Percentiles rank a stretch among this genome's conserved stretches.
Conservation (phyloP, 2,329 filamentous ascomycete species). For the Microdochium trichocladiopsis region DNA sequence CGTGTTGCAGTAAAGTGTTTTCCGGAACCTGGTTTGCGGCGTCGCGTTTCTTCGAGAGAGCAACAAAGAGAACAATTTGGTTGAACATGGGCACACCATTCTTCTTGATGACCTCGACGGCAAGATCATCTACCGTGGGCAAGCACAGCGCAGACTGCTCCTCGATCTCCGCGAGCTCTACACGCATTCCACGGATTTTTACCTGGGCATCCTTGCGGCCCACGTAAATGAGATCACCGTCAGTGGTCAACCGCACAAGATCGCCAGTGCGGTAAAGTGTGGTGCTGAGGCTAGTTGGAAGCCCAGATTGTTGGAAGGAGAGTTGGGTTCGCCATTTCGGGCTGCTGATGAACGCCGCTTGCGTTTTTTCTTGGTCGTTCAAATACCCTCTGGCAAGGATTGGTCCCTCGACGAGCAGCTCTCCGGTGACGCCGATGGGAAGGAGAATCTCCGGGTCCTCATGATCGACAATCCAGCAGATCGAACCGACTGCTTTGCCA, state of each 20-base stretch:
- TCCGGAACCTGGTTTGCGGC: neutral
- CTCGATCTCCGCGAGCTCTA: neutral
- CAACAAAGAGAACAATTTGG: constrained; percentile 9
- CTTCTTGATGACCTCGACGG: neutral
- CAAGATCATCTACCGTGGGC: neutral
- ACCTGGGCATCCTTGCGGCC: neutral
- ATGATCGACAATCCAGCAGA: constrained; percentile 6
- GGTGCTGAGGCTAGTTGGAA: neutral
- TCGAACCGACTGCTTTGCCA: neutral
- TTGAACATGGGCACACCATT: constrained; percentile 27
- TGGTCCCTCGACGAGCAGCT: constrained; percentile 8
- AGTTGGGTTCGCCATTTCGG: constrained; percentile 24
- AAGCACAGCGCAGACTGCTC: neutral
- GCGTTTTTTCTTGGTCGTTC: neutral
- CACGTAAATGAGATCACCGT: neutral
- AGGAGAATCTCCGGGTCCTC: constrained; percentile 6
- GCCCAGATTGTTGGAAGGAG: constrained; percentile 1
- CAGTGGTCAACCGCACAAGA: neutral
- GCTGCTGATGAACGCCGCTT: neutral
- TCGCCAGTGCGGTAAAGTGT: neutral
- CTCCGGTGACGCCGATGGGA: constrained; percentile 6
- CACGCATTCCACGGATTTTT: neutral
- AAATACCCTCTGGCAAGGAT: constrained; percentile 1
- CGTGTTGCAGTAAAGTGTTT: neutral
- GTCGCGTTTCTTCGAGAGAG: neutral